phyloP scores from a whole-genome alignment of 331 rosid genomes.

The Malus hybrid region DNA sequence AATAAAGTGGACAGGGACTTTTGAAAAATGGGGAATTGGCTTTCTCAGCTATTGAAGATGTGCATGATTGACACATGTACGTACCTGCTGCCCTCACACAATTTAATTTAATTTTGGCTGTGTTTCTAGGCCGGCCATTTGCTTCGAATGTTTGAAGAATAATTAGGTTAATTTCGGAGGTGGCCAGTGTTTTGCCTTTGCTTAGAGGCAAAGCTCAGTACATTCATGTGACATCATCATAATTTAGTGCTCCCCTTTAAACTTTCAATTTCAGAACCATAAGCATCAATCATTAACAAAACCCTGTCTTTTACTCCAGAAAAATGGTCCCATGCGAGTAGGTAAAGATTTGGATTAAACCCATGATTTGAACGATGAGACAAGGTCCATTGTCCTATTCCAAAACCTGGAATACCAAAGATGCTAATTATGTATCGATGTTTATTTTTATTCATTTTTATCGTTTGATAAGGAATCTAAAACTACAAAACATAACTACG shows the following conservation, averaged over 20 bases:
- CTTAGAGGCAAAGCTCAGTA: background rate
- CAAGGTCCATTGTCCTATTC: conserved; percentile 6
- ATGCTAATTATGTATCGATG: background rate
- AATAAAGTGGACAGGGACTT: conserved; percentile 1
- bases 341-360: conserved; percentile 17
- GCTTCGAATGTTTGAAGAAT: background rate
- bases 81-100: background rate
- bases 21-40: background rate
- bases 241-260: background rate
- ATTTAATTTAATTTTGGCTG: background rate
- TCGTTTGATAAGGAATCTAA: background rate
- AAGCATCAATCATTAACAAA: background rate
- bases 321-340: conserved; percentile 8
- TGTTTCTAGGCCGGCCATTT: background rate
- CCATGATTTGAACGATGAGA: conserved; percentile 16
- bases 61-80: background rate
- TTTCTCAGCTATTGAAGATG: background rate
- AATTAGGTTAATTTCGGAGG: background rate
- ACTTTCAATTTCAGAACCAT: background rate
- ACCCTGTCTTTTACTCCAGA: background rate
- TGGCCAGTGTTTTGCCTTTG: background rate
- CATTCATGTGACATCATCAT: background rate
- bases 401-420: background rate
- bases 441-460: no score
- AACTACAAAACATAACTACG: background rate